A percentile compares a stretch with the other conserved stretches of the same genome.
Conservation (phyloP, 148 eudicot genomes). For the Fagopyrum homotropicum region DNA sequence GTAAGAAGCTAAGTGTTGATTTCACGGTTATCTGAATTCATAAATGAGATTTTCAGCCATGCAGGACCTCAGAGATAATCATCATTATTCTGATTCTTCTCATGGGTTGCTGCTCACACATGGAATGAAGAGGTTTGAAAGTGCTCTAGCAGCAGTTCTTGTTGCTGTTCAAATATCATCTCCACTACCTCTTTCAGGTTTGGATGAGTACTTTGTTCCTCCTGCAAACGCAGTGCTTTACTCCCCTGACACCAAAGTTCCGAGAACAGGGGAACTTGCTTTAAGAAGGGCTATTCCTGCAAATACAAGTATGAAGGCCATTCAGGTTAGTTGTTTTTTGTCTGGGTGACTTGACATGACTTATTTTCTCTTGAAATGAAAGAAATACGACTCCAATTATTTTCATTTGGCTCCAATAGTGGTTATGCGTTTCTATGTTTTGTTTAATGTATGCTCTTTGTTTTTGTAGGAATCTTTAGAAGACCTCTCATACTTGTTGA, state of each 20-base stretch:
- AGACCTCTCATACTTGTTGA: slow-evolving; percentile 84
- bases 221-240: slow-evolving; percentile 78
- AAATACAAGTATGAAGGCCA: slow-evolving; percentile 72
- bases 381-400: background rate
- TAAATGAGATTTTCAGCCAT: slow-evolving; percentile 36
- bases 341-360: background rate
- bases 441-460: background rate
- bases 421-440: background rate
- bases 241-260: slow-evolving; percentile 96
- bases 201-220: slow-evolving; percentile 36
- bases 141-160: slow-evolving; percentile 35
- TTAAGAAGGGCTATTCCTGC: slow-evolving; percentile 94
- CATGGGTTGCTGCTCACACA: slow-evolving; percentile 16
- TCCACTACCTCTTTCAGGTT: slow-evolving; percentile 41
- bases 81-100: slow-evolving; percentile 6
- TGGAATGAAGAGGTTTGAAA: slow-evolving; percentile 41
- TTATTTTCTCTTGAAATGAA: background rate
- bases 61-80: slow-evolving; percentile 55
- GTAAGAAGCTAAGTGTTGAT: background rate
- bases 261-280: slow-evolving; percentile 94
- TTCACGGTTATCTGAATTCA: slow-evolving; percentile 18
- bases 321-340: slow-evolving; percentile 48
- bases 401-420: background rate
- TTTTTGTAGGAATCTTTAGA: slow-evolving; percentile 69
- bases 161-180: slow-evolving; percentile 46